These are phyloP conservation scores for Aspergillus arachidicola DNA, from an alignment of 2,329 filamentous ascomycete genomes.

Conservation along the genomic window DNA sequence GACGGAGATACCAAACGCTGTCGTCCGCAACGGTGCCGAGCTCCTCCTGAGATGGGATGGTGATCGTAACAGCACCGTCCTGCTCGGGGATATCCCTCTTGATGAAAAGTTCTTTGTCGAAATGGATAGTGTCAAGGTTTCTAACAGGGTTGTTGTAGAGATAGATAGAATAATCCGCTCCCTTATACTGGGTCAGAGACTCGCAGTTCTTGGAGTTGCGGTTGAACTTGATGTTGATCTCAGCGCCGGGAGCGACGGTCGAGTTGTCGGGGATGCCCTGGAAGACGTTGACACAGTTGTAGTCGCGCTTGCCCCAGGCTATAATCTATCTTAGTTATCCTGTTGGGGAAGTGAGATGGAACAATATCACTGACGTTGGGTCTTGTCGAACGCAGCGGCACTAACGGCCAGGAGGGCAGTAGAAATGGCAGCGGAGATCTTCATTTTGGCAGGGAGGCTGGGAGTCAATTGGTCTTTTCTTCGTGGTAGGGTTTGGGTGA, in stretches of 20 bases:
- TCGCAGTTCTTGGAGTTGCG: constrained; percentile 30
- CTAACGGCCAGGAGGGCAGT: constrained; percentile 28
- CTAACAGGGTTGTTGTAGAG: constrained; percentile 36
- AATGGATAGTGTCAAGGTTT: constrained; percentile 23
- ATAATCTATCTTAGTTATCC: background rate
- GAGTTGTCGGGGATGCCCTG: constrained; percentile 36
- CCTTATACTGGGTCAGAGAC: constrained; percentile 23
- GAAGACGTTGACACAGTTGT: constrained; percentile 35
- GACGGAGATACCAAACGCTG: constrained; percentile 33
- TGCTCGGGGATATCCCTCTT: constrained; percentile 20
- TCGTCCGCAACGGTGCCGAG: constrained; percentile 27
- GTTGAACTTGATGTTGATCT: constrained; percentile 31
- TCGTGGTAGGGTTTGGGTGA: background rate
- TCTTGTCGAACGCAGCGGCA: constrained; percentile 36
- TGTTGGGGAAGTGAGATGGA: background rate
- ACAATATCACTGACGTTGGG: constrained; percentile 24
- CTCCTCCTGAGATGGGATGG: constrained; percentile 26
- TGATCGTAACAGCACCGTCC: constrained; percentile 24
- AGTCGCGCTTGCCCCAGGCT: constrained; percentile 40
- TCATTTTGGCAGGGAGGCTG: constrained; percentile 24
- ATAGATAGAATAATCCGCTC: constrained; percentile 28
- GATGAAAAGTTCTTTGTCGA: constrained; percentile 25
- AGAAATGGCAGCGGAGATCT: constrained; percentile 29
- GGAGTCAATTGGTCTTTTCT: background rate
- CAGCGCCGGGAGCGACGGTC: constrained; percentile 28